Conservation (phyloP, 2,329 filamentous ascomycete species). For the Bisporella sp. region DNA sequence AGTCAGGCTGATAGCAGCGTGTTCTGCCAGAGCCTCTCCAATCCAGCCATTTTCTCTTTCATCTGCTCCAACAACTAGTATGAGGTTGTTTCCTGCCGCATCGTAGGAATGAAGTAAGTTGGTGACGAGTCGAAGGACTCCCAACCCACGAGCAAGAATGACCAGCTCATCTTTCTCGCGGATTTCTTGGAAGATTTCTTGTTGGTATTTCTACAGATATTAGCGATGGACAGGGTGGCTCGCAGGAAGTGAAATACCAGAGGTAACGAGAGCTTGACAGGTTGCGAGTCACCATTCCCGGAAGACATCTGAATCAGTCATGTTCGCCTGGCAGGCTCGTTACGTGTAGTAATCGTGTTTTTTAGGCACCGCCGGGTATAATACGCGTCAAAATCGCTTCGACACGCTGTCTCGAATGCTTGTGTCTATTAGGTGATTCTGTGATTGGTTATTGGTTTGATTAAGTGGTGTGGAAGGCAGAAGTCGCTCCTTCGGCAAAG, state of each 20-base stretch:
- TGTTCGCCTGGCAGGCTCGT: slow-evolving; percentile 5
- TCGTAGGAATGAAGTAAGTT: slow-evolving; percentile 97
- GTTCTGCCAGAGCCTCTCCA: slow-evolving; percentile 89
- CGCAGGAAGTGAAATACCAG: slow-evolving; percentile 38
- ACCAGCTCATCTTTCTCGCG: slow-evolving; percentile 89
- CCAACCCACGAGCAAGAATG: slow-evolving; percentile 83
- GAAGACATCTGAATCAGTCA: slow-evolving; percentile 27
- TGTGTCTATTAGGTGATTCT: too few species aligned
- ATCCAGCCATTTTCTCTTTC: slow-evolving; percentile 96
- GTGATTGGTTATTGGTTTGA: too few species aligned
- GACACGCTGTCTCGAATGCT: too few species aligned
- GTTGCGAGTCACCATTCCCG: slow-evolving; percentile 44
- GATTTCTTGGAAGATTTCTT: slow-evolving; percentile 87
- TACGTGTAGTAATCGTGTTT: too few species aligned
- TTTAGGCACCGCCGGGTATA: too few species aligned
- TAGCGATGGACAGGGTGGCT: not conserved
- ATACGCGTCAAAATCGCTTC: too few species aligned
- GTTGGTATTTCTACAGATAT: slow-evolving; percentile 69
- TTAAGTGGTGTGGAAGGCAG: too few species aligned
- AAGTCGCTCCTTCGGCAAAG: too few species aligned
- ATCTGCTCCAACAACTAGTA: slow-evolving; percentile 82
- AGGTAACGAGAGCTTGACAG: slow-evolving; percentile 76
- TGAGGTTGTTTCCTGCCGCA: slow-evolving; percentile 86
- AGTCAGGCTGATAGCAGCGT: slow-evolving; percentile 82
- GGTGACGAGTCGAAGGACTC: slow-evolving; percentile 85